Evolutionary conservation across 2,329 filamentous ascomycete species (phyloP).

Genomic region (Dothideomycetes sp.): DNA sequence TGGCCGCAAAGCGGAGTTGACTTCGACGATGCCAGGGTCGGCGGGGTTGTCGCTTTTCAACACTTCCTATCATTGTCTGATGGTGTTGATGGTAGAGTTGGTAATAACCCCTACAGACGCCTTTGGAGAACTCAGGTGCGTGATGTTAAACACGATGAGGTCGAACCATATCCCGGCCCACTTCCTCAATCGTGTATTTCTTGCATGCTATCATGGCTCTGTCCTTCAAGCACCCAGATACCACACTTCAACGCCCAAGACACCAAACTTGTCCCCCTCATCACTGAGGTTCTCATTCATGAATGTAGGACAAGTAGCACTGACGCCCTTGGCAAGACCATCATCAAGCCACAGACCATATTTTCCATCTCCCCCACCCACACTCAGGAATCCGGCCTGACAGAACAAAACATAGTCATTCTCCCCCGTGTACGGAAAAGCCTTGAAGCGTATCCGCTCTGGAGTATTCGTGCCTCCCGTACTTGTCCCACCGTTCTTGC

Average conservation of each 20-base stretch:
- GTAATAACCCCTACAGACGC: too few species aligned
- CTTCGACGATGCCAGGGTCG: too few species aligned
- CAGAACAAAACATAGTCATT: slow-evolving; percentile 97
- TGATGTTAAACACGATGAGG: too few species aligned
- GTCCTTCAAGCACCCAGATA: slow-evolving; percentile 53
- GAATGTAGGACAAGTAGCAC: slow-evolving; percentile 77
- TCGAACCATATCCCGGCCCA: too few species aligned
- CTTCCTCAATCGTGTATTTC: neutral
- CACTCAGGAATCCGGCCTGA: slow-evolving; percentile 70
- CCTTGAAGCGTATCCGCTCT: slow-evolving; percentile 85
- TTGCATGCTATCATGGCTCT: too few species aligned
- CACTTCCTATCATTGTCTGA: too few species aligned
- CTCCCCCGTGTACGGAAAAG: slow-evolving; percentile 88
- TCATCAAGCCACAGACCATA: slow-evolving; percentile 93
- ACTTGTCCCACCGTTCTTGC: slow-evolving; percentile 13
- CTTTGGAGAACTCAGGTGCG: too few species aligned
- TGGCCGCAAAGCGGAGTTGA: too few species aligned
- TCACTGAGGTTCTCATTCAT: slow-evolving; percentile 91
- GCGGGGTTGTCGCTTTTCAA: too few species aligned
- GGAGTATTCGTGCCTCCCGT: slow-evolving; percentile 44
- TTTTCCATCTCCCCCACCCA: slow-evolving; percentile 77
- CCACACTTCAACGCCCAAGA: slow-evolving; percentile 89
- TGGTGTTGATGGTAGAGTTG: too few species aligned
- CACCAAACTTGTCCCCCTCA: slow-evolving; percentile 81
- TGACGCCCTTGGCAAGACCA: slow-evolving; percentile 71